phyloP scores from a whole-genome alignment of 208 protist genomes.

The Acanthamoeba sp. region DNA sequence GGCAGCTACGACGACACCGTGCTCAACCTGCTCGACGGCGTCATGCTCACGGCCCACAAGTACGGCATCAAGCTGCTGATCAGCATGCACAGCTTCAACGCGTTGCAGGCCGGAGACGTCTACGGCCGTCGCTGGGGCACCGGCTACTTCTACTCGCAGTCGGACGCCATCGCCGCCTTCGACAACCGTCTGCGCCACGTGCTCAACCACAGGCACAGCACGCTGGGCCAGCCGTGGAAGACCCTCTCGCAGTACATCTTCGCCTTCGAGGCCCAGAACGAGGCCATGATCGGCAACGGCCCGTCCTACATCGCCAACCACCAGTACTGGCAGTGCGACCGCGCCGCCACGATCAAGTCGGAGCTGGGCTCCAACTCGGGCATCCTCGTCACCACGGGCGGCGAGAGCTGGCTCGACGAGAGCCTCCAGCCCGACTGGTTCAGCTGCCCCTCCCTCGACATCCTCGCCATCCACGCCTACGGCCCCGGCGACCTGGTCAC shows the following conservation, averaged over 20 bases:
- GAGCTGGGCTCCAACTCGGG: slow-evolving; percentile 15
- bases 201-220: slow-evolving; percentile 30
- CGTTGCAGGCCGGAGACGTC: neutral
- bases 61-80: slow-evolving; percentile 27
- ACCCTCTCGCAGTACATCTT: slow-evolving; percentile 29
- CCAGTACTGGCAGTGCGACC: slow-evolving; percentile 40
- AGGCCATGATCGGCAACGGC: slow-evolving; percentile 35
- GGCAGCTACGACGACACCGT: slow-evolving; percentile 40
- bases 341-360: slow-evolving; percentile 27
- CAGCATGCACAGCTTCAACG: slow-evolving; percentile 45
- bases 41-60: slow-evolving; percentile 20
- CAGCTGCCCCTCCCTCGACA: neutral
- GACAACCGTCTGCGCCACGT: slow-evolving; percentile 24
- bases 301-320: neutral
- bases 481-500: neutral
- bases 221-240: slow-evolving; percentile 20
- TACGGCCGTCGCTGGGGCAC: slow-evolving; percentile 24
- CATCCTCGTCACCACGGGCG: neutral
- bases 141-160: neutral
- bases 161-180: slow-evolving; percentile 5
- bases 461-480: slow-evolving; percentile 13
- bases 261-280: slow-evolving; percentile 22
- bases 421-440: slow-evolving; percentile 30
- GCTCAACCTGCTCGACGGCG: slow-evolving; percentile 1
- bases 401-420: neutral